Evolutionary conservation across 192 early-diverging fungal species (phyloP), one percentile per base, ranked within the genome.

Genomic region (Hyaloraphidium curvatum): DNA sequence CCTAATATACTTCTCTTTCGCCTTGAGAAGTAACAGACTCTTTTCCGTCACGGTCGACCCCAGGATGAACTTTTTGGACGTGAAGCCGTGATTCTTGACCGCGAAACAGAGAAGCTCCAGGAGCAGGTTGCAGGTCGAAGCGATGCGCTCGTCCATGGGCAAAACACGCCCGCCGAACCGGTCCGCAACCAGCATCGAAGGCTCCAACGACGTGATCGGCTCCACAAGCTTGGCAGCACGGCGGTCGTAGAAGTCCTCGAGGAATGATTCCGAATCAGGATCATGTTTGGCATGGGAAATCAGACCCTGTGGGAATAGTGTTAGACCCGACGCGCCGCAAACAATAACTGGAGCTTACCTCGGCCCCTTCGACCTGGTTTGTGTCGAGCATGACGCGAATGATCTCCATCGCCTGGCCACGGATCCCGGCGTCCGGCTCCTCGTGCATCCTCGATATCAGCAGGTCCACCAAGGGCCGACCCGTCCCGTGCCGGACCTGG

Each of bases 71-170:
- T 80, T 80, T 59, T 86, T 83, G 65, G 81, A 82, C 22, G 80
- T 78, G 54, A 77, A 76, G 2, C 69, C 67, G 60, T 96, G 89
- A 3, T 75, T 62, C 39, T 72, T 63, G 29, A 91, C 69, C 50
- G 72, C 66, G 62, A 82, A 88, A 13, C 78, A 74, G 5, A 91
- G 56, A 29, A 89, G 62, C n/a, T 87, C 86, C 60, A 82, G 88
- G 35, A 85, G 65, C 39, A 76, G 71, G 21, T 71, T 67, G 50
- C 69, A 74, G 0, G 72, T 23, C 23, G 52, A 53, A 53, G 1
- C 25, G 23, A 27, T 22, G 25, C 13, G 23, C 25, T n/a, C 25
- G 26, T 14, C 29, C 39, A 50, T 33, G 23, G 3, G 52, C 2
- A 4, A 3, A 23, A 50, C 22, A 53, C n/a, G n/a, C n/a, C n/a